phyloP scores from a whole-genome alignment of 2,329 filamentous ascomycete species.

The Colletotrichum eremochloae region DNA sequence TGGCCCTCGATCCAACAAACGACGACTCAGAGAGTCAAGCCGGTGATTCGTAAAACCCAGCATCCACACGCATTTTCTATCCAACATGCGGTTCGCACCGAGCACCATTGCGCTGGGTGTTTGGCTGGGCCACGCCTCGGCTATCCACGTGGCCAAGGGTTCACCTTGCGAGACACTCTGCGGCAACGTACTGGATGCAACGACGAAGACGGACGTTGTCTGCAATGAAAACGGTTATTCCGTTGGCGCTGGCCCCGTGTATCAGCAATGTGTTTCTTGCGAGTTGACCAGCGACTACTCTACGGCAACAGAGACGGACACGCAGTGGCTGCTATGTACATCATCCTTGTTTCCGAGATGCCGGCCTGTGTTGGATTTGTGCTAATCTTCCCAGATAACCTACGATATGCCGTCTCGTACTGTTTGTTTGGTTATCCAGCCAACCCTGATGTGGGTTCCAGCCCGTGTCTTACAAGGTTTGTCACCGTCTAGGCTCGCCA shows the following conservation, averaged over 20 bases:
- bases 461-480: slow-evolving; percentile 67
- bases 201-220: slow-evolving; percentile 61
- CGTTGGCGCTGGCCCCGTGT: slow-evolving; percentile 60
- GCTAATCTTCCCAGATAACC: slow-evolving; percentile 61
- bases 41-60: neutral
- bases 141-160: slow-evolving; percentile 58
- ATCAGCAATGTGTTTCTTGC: slow-evolving; percentile 65
- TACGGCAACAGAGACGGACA: slow-evolving; percentile 62
- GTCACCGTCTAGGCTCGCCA: slow-evolving; percentile 31
- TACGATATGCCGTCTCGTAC: slow-evolving; percentile 67
- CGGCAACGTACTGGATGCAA: slow-evolving; percentile 65
- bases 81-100: slow-evolving; percentile 37
- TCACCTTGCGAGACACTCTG: slow-evolving; percentile 66
- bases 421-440: slow-evolving; percentile 67
- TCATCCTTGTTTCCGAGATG: slow-evolving; percentile 42
- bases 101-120: slow-evolving; percentile 42
- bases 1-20: neutral
- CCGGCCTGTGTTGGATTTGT: neutral
- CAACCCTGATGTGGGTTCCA: slow-evolving; percentile 56
- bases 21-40: neutral
- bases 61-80: neutral
- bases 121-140: slow-evolving; percentile 45
- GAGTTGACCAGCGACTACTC: slow-evolving; percentile 64
- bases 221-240: slow-evolving; percentile 60
- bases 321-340: slow-evolving; percentile 69